Evolutionary conservation across 2,329 filamentous ascomycete genomes (phyloP), one percentile per base, ranked within the genome.

Genomic region (Epichloe gansuensis): DNA sequence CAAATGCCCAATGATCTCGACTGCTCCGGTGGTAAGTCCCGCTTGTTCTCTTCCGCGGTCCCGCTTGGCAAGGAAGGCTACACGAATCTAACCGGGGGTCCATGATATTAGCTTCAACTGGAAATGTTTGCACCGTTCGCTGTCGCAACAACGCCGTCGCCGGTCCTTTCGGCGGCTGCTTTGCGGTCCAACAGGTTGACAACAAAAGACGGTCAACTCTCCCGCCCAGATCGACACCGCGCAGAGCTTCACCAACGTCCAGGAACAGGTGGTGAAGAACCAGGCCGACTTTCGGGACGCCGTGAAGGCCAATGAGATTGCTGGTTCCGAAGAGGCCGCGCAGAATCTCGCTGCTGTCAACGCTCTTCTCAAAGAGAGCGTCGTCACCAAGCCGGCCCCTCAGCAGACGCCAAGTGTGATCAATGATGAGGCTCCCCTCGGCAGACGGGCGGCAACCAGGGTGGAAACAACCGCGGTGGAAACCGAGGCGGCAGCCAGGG

Each of bases 101-200:
- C n/a, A 23, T 11, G 11, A 25, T 17, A 6, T 41, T 31, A 74
- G 74, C 67, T 7, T 78, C 78, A 0, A 78, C 77, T 2, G 80
- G 81, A 44, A 75, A 80, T 52, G 60, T 81, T 41, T 80, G 77
- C 69, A 81, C 78, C 1, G 70, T 82, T 21, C 74, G 79, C 38
- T 82, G 79, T 69, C 71, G 77, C 21, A 82, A 82, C 68, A 77
- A 74, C 52, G 76, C 77, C 4, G 64, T 74, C 3, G 76, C 76
- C 9, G 77, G 77, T 4, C 77, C 77, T 12, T 82, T 82, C 52
- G 75, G 76, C 41, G 74, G 78, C 49, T 82, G 79, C 65, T 75
- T 82, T 61, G 67, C 77, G 2, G 72, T 81, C 17, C 74, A 80
- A 62, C 80, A 83, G 60, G 66, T 67, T 34, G 78, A 80, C 23